Evolutionary conservation across 768 basidiomycete genomes (phyloP), one percentile per base, ranked within the genome.

Genomic region (Tylopilus rubrobrunneus): DNA sequence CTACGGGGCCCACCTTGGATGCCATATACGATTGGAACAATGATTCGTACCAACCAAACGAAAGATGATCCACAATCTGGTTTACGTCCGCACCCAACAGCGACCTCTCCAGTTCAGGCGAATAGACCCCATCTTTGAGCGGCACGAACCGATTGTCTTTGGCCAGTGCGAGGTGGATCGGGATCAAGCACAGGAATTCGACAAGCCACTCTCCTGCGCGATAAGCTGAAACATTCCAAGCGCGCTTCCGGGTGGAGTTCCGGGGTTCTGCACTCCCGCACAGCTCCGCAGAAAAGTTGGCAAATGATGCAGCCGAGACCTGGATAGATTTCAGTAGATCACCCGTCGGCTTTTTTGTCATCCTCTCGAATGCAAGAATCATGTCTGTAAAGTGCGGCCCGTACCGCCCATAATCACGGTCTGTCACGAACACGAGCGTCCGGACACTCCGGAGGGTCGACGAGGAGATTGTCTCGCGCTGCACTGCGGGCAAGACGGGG

Each of bases 31-130:
- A 84, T 56, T 78, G 78, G 55, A 85, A 81, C 15, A 85, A 69
- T 2, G 79, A 79, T 56, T 85, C 84, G 29, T 84, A 84, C 84
- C 84, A 85, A 1, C 82, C 83, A 49, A 85, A 76, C 1, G 80
- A 76, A 5, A 85, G 61, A 44, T 56, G 73, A 51, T 85, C 78
- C 15, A 83, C 79, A 29, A 85, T 80, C 19, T 72, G 73, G 27
- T 73, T 75, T 25, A 85, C 77, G 41, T 82, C 79, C 0, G 84
- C 84, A 9, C 84, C 84, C 5, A 85, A 71, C 19, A 86, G 65
- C 0, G 76, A 72, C 48, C 72, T 74, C 57, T 85, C 84, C 27
- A 78, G 65, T 15, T 76, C 74, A 0, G 76, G 57, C 0, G 82
- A 83, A 40, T 69, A 73, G 0, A 84, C 74, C 0, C 80, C 80